Base-by-base conservation (phyloP, 352 stramenopile species). In the Elongisporangium prolatum region DNA sequence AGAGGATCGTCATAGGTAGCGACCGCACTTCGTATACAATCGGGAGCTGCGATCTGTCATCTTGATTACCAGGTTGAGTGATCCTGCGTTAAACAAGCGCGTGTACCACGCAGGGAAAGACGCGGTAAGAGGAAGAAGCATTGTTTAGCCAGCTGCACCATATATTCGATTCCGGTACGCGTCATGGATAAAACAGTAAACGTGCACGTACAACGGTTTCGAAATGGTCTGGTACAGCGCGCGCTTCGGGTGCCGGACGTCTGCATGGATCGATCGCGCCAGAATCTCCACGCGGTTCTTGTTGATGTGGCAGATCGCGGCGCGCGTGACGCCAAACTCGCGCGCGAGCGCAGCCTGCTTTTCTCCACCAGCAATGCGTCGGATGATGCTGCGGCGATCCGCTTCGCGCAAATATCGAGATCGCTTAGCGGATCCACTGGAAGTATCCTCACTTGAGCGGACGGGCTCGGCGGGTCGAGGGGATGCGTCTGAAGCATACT, bases 231-330 rank as follows among this genome's bases (percentile, higher is more conserved):
- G 28, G n/a, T 20, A 24, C 9, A 22, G 6, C 14, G 47, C n/a
- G 47, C 47, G 47, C n/a, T 22, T 20, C 14, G 47, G 47, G n/a
- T 40, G 28, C 9, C 28, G 28, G 28, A 40, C 28, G 9, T 40
- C 28, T 13, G 28, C 28, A 13, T 40, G 28, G 28, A 40, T 40
- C 28, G 28, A 73, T 2, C 71, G 67, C 44, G 62, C 63, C 49
- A 79, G 59, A 50, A 76, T 75, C 60, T 72, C 71, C 2, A 67
- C 51, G 28, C 67, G 71, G 48, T 79, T 79, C 61, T 79, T 75
- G 58, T 74, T 74, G 61, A 74, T 79, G 54, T 73, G 64, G 50
- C 64, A 75, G 47, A 78, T 68, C 44, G 70, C 70, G 21, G 70
- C 70, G 3, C 70, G 60, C 47, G 71, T 77, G 18, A 77, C 69